Percentiles rank a stretch among this genome's conserved stretches.
These are phyloP conservation scores for Beauveria sp. DNA, from an alignment of 2,329 filamentous ascomycete genomes.

Conservation along the genomic window DNA sequence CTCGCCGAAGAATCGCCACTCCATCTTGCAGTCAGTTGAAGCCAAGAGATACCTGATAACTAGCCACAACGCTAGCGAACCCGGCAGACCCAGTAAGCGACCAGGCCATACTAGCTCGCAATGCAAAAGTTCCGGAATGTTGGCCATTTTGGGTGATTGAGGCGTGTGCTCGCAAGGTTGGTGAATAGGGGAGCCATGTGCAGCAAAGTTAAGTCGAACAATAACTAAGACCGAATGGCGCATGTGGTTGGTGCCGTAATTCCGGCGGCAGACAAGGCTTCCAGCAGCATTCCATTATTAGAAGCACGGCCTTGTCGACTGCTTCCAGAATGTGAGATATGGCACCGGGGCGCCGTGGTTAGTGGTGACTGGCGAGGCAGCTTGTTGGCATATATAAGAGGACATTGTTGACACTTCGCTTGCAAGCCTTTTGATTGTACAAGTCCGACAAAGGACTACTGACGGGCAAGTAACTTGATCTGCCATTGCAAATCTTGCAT, in stretches of 20 bases:
- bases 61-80: constrained; percentile 1
- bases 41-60: background rate
- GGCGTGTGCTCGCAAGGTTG: background rate
- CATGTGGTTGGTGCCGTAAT: background rate
- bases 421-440: too few relatives aligned
- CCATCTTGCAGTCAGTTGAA: background rate
- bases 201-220: background rate
- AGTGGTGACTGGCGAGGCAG: too few relatives aligned
- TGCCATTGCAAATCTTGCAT: too few relatives aligned
- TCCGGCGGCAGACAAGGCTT: background rate
- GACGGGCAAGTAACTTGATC: too few relatives aligned
- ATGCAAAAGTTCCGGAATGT: constrained; percentile 4
- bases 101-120: background rate
- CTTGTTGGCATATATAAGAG: too few relatives aligned
- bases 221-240: background rate
- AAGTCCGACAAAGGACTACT: too few relatives aligned
- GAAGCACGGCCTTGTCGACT: too few relatives aligned
- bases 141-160: constrained; percentile 1
- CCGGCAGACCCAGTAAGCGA: background rate
- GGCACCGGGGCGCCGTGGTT: too few relatives aligned
- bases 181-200: background rate
- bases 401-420: too few relatives aligned
- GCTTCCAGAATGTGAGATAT: too few relatives aligned
- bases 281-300: background rate
- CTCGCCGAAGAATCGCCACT: background rate